Percentiles rank a stretch among this genome's conserved stretches.
Conservation (phyloP, 129 eudicot species). For the Centrapalus pauciflorus region DNA sequence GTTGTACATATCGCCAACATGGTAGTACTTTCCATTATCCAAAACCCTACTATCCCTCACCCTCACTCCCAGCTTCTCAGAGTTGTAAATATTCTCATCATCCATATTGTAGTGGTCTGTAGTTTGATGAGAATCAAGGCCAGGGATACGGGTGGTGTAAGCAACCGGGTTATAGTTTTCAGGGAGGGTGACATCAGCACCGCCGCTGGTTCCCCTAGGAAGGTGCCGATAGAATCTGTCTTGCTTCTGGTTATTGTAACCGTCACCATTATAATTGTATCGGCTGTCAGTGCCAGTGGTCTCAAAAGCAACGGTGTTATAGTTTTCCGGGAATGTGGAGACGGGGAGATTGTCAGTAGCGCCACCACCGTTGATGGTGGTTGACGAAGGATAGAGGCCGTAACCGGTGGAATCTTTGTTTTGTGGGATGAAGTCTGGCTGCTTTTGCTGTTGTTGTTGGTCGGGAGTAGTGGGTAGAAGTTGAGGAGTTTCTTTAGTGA, state of each 20-base stretch:
- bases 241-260: not conserved
- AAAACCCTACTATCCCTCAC: conserved; percentile 6
- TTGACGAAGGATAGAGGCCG: conserved; percentile 58
- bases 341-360: not conserved
- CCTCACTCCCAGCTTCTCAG: not conserved
- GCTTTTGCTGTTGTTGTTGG: conserved; percentile 29
- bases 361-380: conserved; percentile 12
- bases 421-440: conserved; percentile 44
- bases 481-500: not conserved
- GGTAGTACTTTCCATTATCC: not conserved
- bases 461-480: conserved; percentile 9
- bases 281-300: not conserved
- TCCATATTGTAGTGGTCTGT: conserved; percentile 1
- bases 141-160: conserved; percentile 3
- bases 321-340: not conserved
- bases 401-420: conserved; percentile 28
- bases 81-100: conserved; percentile 4
- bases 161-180: not conserved
- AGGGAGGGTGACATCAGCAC: not conserved
- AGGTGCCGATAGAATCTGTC: not conserved
- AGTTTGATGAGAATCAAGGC: not conserved
- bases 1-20: conserved; percentile 17
- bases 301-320: not conserved
- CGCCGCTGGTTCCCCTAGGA: not conserved
- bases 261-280: conserved; percentile 8